These are phyloP conservation scores for Plasmodium chabaudi DNA, from an alignment of 169 alveolate species.

Conservation along the genomic window DNA sequence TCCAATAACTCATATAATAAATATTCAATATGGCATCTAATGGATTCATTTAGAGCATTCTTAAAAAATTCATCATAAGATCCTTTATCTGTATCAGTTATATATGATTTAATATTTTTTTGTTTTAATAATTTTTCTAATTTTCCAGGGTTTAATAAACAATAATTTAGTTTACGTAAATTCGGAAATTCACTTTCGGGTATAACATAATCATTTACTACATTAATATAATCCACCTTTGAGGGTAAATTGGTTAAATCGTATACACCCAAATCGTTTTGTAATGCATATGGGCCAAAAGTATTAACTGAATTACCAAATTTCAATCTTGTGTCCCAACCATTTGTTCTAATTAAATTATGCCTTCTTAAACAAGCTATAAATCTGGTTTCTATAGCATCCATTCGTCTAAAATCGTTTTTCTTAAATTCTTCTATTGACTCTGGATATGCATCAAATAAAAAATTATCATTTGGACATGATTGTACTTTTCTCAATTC, in stretches of 20 bases:
- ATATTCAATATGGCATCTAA: constrained; percentile 56
- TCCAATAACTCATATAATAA: constrained; percentile 12
- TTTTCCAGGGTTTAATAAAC: constrained; percentile 59
- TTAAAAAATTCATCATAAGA: constrained; percentile 24
- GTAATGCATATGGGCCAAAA: constrained; percentile 16
- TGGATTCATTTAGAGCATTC: constrained; percentile 30
- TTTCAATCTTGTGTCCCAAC: not conserved
- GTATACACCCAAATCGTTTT: not conserved
- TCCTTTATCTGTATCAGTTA: not conserved
- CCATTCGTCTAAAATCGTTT: not conserved
- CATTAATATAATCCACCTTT: constrained; percentile 7
- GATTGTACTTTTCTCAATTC: not conserved
- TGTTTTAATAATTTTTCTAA: constrained; percentile 51
- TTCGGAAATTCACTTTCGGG: not conserved
- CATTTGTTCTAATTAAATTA: constrained; percentile 10
- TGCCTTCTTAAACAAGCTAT: constrained; percentile 11
- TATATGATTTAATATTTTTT: constrained; percentile 5
- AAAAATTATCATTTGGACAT: constrained; percentile 26
- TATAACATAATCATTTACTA: constrained; percentile 47
- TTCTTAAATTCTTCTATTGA: not conserved
- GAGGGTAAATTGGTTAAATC: constrained; percentile 26
- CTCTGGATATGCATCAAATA: constrained; percentile 1
- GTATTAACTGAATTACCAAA: constrained; percentile 29
- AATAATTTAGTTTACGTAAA: constrained; percentile 31
- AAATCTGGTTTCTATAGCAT: not conserved